These are phyloP conservation scores for Candolleomyces efflorescens DNA, from an alignment of 768 basidiomycete genomes.

Conservation along the genomic window DNA sequence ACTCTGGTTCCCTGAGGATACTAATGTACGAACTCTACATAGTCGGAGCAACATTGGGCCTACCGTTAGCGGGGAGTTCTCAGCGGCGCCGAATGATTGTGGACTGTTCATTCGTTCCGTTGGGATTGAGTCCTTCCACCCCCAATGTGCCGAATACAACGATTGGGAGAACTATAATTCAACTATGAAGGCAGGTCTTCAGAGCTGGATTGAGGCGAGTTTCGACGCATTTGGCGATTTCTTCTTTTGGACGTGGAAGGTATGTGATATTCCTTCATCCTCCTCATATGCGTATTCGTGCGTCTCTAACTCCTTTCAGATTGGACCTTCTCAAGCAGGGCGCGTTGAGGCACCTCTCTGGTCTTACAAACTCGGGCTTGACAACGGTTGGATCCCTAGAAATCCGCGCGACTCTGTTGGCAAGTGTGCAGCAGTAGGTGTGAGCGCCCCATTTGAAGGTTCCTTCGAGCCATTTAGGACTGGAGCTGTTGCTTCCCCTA, in stretches of 20 bases:
- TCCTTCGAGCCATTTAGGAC: conserved; percentile 52
- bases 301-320: conserved; percentile 12
- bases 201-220: conserved; percentile 51
- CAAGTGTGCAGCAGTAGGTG: conserved; percentile 51
- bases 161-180: conserved; percentile 51
- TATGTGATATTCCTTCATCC: too few species aligned
- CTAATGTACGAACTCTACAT: neutral
- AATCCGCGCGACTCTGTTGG: conserved; percentile 66
- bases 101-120: conserved; percentile 27
- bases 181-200: conserved; percentile 20
- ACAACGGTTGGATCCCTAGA: conserved; percentile 71
- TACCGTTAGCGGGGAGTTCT: conserved; percentile 74
- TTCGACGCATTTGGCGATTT: conserved; percentile 38
- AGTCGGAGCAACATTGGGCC: conserved; percentile 57
- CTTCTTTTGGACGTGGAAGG: conserved; percentile 49
- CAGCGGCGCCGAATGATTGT: conserved; percentile 63
- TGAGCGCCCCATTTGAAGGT: conserved; percentile 26
- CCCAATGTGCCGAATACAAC: conserved; percentile 19
- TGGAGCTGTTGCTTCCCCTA: conserved; percentile 46
- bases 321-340: conserved; percentile 43
- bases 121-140: conserved; percentile 27
- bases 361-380: conserved; percentile 44
- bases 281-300: conserved; percentile 43
- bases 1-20: too few species aligned
- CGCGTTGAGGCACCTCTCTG: conserved; percentile 33